These are phyloP conservation scores for Triadica sebifera DNA, from an alignment of 345 rosid genomes.

Conservation along the genomic window DNA sequence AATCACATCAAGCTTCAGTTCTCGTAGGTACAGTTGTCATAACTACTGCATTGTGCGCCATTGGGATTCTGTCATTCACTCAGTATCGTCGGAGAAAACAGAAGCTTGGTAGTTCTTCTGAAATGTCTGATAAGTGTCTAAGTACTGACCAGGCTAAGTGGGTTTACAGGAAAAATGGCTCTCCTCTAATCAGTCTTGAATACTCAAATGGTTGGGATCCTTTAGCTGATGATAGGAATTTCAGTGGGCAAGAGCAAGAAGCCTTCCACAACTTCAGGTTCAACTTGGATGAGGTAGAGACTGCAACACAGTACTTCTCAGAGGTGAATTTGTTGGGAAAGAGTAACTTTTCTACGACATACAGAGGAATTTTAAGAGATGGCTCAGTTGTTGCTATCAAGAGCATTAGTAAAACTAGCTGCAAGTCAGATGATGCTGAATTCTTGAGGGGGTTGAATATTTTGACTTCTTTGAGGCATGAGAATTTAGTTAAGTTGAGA, in stretches of 20 bases:
- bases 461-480: conserved; percentile 73
- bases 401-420: conserved; percentile 77
- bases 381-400: conserved; percentile 76
- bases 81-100: conserved; percentile 68
- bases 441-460: conserved; percentile 76
- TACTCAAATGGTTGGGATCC: conserved; percentile 97
- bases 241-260: conserved; percentile 60
- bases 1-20: conserved; percentile 26
- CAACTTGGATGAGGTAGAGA: conserved; percentile 89
- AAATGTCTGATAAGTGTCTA: conserved; percentile 49
- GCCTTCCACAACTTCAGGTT: conserved; percentile 81
- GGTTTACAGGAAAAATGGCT: conserved; percentile 51
- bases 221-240: conserved; percentile 55
- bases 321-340: conserved; percentile 74
- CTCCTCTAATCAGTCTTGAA: conserved; percentile 81
- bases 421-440: conserved; percentile 78
- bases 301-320: conserved; percentile 91
- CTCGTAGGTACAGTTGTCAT: conserved; percentile 14
- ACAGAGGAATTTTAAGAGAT: conserved; percentile 76
- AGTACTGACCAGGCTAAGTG: conserved; percentile 65
- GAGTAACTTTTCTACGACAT: conserved; percentile 64
- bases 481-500: conserved; percentile 68
- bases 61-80: conserved; percentile 48
- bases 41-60: conserved; percentile 33
- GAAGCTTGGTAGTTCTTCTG: conserved; percentile 55